Evolutionary conservation across 768 basidiomycete species (phyloP).

Genomic region (Podaxis sp.): DNA sequence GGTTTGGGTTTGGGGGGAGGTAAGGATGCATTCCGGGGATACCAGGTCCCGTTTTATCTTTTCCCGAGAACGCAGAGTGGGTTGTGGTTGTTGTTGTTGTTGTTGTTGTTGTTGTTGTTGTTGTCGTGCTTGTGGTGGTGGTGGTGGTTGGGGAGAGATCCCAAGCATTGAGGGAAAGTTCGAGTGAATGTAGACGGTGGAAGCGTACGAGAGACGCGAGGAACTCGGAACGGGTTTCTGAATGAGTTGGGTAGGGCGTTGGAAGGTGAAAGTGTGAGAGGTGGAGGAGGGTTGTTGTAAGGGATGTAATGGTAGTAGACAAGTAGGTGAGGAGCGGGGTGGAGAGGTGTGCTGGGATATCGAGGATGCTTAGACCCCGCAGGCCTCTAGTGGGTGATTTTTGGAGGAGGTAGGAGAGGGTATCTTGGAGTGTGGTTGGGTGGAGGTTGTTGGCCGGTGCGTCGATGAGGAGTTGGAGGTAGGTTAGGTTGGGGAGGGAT

Average conservation of each 20-base stretch:
- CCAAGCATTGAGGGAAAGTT: background rate
- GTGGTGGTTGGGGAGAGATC: conserved; percentile 15
- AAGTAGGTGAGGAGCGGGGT: background rate
- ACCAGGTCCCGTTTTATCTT: too few relatives aligned
- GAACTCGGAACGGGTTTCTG: background rate
- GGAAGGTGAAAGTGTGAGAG: conserved; percentile 9
- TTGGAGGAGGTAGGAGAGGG: background rate
- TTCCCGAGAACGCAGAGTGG: too few relatives aligned
- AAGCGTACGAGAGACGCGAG: conserved; percentile 22
- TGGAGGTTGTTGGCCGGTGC: background rate
- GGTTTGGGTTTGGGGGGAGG: background rate
- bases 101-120: conserved; percentile 8
- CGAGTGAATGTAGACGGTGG: conserved; percentile 19
- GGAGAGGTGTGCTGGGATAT: background rate
- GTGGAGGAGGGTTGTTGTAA: background rate
- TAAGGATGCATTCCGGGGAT: conserved; percentile 8
- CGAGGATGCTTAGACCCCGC: conserved; percentile 6
- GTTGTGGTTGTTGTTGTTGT: conserved; percentile 8
- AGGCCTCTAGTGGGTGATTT: background rate
- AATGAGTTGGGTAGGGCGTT: background rate
- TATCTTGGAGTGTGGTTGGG: background rate
- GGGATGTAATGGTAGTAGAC: background rate
- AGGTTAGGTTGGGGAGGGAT: background rate
- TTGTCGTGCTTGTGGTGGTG: too few relatives aligned
- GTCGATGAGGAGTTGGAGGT: conserved; percentile 8